Evolutionary conservation across 2,329 filamentous ascomycete species (phyloP).

Genomic region (Xylariomycetidae sp.): DNA sequence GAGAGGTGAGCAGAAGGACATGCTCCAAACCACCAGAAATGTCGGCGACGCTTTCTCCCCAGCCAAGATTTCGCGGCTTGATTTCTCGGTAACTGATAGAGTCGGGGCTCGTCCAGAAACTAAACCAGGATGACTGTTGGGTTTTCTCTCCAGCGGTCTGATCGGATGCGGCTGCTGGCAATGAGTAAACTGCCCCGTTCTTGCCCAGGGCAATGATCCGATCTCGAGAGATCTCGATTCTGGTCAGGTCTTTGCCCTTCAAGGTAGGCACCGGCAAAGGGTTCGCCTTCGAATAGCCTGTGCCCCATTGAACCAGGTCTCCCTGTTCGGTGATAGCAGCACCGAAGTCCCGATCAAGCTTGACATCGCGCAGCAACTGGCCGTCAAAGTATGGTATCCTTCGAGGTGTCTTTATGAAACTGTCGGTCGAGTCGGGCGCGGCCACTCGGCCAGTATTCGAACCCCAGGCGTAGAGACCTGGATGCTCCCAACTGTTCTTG

Average conservation of each 20-base stretch:
- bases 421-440: slow-evolving; percentile 73
- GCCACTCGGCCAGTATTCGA: slow-evolving; percentile 81
- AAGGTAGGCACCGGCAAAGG: slow-evolving; percentile 65
- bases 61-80: slow-evolving; percentile 56
- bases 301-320: slow-evolving; percentile 88
- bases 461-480: slow-evolving; percentile 91
- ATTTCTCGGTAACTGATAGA: slow-evolving; percentile 67
- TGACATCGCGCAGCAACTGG: slow-evolving; percentile 77
- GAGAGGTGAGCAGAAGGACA: slow-evolving; percentile 75
- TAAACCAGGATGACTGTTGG: slow-evolving; percentile 62
- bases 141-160: slow-evolving; percentile 60
- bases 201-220: slow-evolving; percentile 74
- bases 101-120: slow-evolving; percentile 56
- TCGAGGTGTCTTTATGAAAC: slow-evolving; percentile 71
- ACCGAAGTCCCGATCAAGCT: slow-evolving; percentile 74
- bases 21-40: slow-evolving; percentile 80
- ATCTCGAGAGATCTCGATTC: slow-evolving; percentile 72
- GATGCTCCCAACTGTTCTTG: slow-evolving; percentile 72
- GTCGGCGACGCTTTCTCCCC: slow-evolving; percentile 67
- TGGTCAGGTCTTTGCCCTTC: slow-evolving; percentile 71
- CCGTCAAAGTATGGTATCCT: slow-evolving; percentile 79
- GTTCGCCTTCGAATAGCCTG: slow-evolving; percentile 61
- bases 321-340: slow-evolving; percentile 84
- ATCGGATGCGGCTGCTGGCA: slow-evolving; percentile 70
- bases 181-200: slow-evolving; percentile 73